Conservation (phyloP, 164 flowering plant genomes). For the Stephania cephalantha region DNA sequence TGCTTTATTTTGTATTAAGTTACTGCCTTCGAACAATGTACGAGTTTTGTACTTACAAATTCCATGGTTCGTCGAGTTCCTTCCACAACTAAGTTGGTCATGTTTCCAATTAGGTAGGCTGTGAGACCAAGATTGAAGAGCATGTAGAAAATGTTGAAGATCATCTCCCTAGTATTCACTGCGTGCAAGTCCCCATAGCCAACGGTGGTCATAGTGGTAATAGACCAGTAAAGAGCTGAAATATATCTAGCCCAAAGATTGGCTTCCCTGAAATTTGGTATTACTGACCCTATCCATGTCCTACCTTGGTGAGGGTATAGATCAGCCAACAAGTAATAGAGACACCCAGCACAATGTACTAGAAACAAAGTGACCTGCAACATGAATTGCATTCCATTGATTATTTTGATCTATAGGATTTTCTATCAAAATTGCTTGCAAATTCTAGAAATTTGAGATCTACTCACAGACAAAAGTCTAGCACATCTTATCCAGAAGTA, state of each 20-base stretch:
- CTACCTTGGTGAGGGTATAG: constrained; percentile 61
- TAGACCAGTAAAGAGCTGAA: constrained; percentile 82
- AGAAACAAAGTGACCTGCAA: constrained; percentile 67
- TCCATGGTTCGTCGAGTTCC: constrained; percentile 96
- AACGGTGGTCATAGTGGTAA: constrained; percentile 90
- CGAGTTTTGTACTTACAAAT: constrained; percentile 46
- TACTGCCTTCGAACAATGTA: background rate
- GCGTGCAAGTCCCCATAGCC: constrained; percentile 98
- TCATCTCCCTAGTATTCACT: constrained; percentile 74
- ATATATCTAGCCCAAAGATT: constrained; percentile 61
- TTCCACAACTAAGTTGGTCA: constrained; percentile 94
- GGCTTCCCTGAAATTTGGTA: constrained; percentile 66
- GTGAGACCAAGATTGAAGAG: constrained; percentile 89
- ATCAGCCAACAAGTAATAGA: constrained; percentile 79
- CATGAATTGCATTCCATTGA: constrained; percentile 4
- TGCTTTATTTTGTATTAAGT: too few relatives aligned
- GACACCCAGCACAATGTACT: constrained; percentile 88
- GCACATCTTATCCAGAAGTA: constrained; percentile 82
- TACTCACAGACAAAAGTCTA: constrained; percentile 66
- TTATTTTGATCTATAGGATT: background rate
- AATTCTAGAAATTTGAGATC: background rate
- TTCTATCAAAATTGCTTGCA: background rate
- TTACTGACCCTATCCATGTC: constrained; percentile 74
- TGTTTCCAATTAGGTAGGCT: constrained; percentile 91
- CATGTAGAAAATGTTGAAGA: constrained; percentile 84